These are phyloP conservation scores for Fomitopsis pinicola DNA, from an alignment of 1,284 basidiomycete genomes.

Conservation along the genomic window DNA sequence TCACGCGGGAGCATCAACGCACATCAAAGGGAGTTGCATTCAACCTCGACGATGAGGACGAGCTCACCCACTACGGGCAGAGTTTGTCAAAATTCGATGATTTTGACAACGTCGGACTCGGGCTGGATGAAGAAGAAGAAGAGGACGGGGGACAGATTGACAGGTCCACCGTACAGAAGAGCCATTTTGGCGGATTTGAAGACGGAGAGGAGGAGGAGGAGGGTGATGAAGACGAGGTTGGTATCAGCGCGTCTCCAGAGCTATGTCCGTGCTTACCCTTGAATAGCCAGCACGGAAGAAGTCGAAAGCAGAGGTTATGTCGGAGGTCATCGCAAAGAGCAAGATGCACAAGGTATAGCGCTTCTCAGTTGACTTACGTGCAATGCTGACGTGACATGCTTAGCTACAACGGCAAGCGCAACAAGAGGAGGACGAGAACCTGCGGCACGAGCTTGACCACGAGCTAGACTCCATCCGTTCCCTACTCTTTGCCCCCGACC, in stretches of 20 bases:
- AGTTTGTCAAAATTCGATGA: constrained; percentile 84
- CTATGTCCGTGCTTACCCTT: constrained; percentile 3
- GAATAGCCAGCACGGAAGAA: constrained; percentile 75
- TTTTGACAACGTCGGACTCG: constrained; percentile 78
- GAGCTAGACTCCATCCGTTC: constrained; percentile 83
- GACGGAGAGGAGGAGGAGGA: constrained; percentile 60
- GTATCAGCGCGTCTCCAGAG: background rate
- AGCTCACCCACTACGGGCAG: constrained; percentile 92
- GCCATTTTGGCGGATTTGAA: constrained; percentile 88
- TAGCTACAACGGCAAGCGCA: constrained; percentile 86
- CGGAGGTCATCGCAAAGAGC: constrained; percentile 96
- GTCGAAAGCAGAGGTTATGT: constrained; percentile 96
- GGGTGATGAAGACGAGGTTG: constrained; percentile 42
- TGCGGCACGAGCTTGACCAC: constrained; percentile 86
- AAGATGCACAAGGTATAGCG: constrained; percentile 82
- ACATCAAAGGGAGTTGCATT: constrained; percentile 79
- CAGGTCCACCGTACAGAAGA: constrained; percentile 55
- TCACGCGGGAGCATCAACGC: constrained; percentile 85
- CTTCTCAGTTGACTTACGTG: background rate
- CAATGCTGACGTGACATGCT: background rate
- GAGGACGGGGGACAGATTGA: constrained; percentile 64
- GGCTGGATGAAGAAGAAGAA: constrained; percentile 68
- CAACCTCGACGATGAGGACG: constrained; percentile 89
- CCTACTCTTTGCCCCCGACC: constrained; percentile 62
- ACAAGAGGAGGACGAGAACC: constrained; percentile 81